These are phyloP conservation scores for Phialophora verrucosa DNA, from an alignment of 2,329 filamentous ascomycete genomes.

Conservation along the genomic window DNA sequence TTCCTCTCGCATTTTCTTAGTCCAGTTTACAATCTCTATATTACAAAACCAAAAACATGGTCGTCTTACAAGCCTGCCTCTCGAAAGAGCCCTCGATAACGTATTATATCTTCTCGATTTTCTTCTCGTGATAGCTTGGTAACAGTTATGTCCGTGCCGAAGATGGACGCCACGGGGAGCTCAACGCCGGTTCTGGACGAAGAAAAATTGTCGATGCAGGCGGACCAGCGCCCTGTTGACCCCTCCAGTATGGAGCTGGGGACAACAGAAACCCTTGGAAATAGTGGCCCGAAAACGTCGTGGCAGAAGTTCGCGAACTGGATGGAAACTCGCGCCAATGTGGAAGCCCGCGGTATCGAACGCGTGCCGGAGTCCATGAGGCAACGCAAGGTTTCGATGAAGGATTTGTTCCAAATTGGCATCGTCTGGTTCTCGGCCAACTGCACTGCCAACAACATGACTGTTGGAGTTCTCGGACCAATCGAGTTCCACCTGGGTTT, in stretches of 20 bases:
- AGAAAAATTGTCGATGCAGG: neutral
- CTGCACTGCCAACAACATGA: constrained; percentile 67
- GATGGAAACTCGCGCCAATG: constrained; percentile 39
- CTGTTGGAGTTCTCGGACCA: constrained; percentile 65
- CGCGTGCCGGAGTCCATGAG: constrained; percentile 56
- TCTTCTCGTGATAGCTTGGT: neutral
- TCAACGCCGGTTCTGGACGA: neutral
- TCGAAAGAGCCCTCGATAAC: neutral
- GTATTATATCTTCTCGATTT: neutral
- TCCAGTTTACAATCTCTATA: neutral
- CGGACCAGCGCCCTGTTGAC: neutral
- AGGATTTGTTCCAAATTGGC: constrained; percentile 63
- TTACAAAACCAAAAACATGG: neutral
- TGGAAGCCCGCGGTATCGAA: constrained; percentile 66
- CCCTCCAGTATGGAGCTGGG: neutral
- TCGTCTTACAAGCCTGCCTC: neutral
- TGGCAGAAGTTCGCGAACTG: constrained; percentile 5
- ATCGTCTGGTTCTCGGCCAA: constrained; percentile 69
- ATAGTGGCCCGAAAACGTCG: neutral
- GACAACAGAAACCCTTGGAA: neutral
- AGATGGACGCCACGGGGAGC: neutral
- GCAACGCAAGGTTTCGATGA: constrained; percentile 46
- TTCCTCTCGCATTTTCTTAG: neutral
- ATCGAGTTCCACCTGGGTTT: constrained; percentile 15
- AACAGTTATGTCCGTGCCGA: neutral